phyloP scores from a whole-genome alignment of 1,284 basidiomycete species.

The Omphalotus olearius region DNA sequence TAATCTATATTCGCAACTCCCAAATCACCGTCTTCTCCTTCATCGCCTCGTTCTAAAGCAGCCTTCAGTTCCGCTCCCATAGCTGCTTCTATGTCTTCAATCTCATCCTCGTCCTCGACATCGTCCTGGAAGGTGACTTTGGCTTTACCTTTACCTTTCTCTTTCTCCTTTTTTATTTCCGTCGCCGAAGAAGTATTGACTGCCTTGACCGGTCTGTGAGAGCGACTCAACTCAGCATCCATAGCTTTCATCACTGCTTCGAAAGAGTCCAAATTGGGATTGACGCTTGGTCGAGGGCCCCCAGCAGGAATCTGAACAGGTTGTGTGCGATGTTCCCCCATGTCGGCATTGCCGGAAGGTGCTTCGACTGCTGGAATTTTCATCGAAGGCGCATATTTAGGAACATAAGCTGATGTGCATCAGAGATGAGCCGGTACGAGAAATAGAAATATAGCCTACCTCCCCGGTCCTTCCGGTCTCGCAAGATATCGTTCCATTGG shows the following conservation, averaged over 20 bases:
- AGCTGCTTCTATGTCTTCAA: conserved; percentile 65
- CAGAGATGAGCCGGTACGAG: background rate
- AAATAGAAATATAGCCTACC: conserved; percentile 42
- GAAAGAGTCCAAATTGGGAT: conserved; percentile 83
- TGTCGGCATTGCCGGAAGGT: conserved; percentile 13
- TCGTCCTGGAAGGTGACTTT: conserved; percentile 26
- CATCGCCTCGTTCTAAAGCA: conserved; percentile 54
- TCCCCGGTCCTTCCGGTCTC: conserved; percentile 70
- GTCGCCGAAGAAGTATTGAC: conserved; percentile 11
- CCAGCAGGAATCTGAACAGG: conserved; percentile 14
- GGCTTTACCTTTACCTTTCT: conserved; percentile 24
- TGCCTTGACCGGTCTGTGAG: conserved; percentile 21
- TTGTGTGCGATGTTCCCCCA: conserved; percentile 5
- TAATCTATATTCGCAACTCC: conserved; percentile 61
- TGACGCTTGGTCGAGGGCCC: conserved; percentile 37
- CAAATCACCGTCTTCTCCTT: conserved; percentile 44
- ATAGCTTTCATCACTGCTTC: conserved; percentile 94
- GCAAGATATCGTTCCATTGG: conserved; percentile 80
- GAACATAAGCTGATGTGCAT: conserved; percentile 59
- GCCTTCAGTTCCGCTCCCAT: conserved; percentile 85
- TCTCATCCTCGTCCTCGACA: conserved; percentile 46
- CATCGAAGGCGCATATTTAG: conserved; percentile 28
- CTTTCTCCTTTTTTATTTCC: conserved; percentile 26
- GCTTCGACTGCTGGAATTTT: conserved; percentile 6
- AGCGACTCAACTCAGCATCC: conserved; percentile 73